Evolutionary conservation across 768 basidiomycete genomes (phyloP), one percentile per base, ranked within the genome.

Genomic region (Lactifluus rugatus): DNA sequence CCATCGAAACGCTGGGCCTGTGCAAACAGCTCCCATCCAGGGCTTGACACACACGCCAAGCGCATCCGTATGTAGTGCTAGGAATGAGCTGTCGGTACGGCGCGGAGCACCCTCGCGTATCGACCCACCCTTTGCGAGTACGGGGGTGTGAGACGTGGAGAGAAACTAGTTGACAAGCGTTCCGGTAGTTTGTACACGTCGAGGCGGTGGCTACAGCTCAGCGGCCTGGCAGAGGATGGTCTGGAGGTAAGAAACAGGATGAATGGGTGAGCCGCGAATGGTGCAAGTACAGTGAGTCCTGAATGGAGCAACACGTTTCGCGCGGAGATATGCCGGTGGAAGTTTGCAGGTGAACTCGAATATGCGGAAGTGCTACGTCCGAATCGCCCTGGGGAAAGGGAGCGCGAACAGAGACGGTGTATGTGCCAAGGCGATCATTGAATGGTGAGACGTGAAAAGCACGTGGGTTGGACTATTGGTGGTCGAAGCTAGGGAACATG

Each of bases 371-470:
- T 16, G 45, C 23, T 25, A 26, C 46, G 28, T 7, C 44, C n/a
- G 51, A 17, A 5, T 66, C 56, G 57, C 60, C 48, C 39, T 65
- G 51, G 41, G 51, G 73, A 8, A 76, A 60, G 4, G 85, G 84
- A 10, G 72, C 66, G 57, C 72, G 72, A 21, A 88, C 65, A 44
- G 82, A 76, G 16, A 85, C 73, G 3, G 71, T 77, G 70, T 87
- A 88, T 66, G 74, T 83, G 0, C 85, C 85, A 23, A 76, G 73
- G 3, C 85, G 76, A 63, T 85, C 82, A 66, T 87, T 88, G 75
- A 87, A 87, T 0, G 86, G 84, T 0, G 85, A 88, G 47, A 88
- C 85, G 63, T 88, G 85, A 66, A 88, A 89, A 60, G 79, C 75
- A 23, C 85, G 81, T 19, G 73, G 74, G 54, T 87, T 80, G 0